Base-by-base conservation (phyloP, 371 early-diverging fungal species). In the Mortierella sp. region DNA sequence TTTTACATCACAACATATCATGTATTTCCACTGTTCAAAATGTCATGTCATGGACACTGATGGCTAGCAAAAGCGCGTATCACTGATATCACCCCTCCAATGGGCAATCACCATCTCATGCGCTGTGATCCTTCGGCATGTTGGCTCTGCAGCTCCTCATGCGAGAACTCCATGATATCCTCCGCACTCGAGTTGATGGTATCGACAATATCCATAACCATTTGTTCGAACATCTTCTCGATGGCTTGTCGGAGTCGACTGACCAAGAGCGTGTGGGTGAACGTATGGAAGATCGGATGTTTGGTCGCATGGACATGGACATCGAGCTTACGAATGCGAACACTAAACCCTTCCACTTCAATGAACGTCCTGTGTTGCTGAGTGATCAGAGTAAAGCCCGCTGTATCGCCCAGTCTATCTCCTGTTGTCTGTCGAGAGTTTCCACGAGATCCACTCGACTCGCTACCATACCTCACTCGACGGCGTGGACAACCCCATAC, bases 121-220 rank as follows among this genome's bases (percentile, higher is more conserved):
- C 43, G 19, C 16, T 43, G 19, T 5, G 44, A 43, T 43, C 44
- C 19, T 14, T 16, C 44, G 6, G 17, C 44, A 43, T 54, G 57
- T 24, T 46, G 52, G 6, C 19, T 65, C 54, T 27, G 5, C 21
- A 65, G 16, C 34, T 54, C 67, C 12, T 66, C 59, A 14, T 54
- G 16, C n/a, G 53, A 34, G 10, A 57, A 40, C 22, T 44, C 47
- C 54, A 60, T 61, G n/a, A 66, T 50, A 21, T 53, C 54, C 3
- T 72, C 67, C 2, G 50, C 67, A 1, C 72, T 46, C 1, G 2
- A 22, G 45, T 72, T 72, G 31, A 66, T 45, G 17, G 59, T 25
- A 8, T 27, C 29, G 37, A 66, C 45, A 25, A 58, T 3, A n/a
- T 62, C 58, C 16, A 45, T 12, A 13, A 66, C 34, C 10, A 58